Conservation (phyloP, 257 asterid species). For the Vinca minor region DNA sequence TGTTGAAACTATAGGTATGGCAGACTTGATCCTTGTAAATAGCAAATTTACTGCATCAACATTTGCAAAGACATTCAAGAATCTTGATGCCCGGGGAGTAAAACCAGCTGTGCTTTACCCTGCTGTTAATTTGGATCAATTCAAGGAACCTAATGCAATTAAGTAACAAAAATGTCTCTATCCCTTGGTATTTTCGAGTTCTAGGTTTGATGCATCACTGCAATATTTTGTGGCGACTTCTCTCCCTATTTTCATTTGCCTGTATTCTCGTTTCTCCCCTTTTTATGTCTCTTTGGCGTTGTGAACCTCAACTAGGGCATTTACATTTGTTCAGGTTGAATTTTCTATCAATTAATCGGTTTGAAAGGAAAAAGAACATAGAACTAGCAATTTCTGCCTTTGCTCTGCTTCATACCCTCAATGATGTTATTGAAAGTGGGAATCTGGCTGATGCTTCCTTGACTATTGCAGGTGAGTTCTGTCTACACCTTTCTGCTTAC, state of each 20-base stretch:
- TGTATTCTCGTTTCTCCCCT: slow-evolving; percentile 1
- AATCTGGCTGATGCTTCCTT: slow-evolving; percentile 42
- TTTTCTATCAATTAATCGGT: slow-evolving; percentile 90
- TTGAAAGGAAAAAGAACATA: slow-evolving; percentile 89
- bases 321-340: slow-evolving; percentile 41
- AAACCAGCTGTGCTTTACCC: slow-evolving; percentile 94
- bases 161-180: slow-evolving; percentile 49
- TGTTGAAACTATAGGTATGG: slow-evolving; percentile 70
- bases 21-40: slow-evolving; percentile 83
- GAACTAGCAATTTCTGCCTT: slow-evolving; percentile 88
- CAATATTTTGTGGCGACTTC: neutral
- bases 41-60: slow-evolving; percentile 91
- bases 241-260: neutral
- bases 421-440: slow-evolving; percentile 29
- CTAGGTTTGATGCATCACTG: slow-evolving; percentile 13
- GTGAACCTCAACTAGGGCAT: neutral
- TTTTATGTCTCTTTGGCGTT: neutral
- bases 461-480: slow-evolving; percentile 57
- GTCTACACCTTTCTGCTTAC: neutral
- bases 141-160: slow-evolving; percentile 43
- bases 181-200: slow-evolving; percentile 30
- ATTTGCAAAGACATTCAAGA: slow-evolving; percentile 83
- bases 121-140: slow-evolving; percentile 83
- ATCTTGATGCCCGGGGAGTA: slow-evolving; percentile 52
- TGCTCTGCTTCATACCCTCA: slow-evolving; percentile 46